A percentile compares a stretch with the other conserved stretches of the same genome.
These are phyloP conservation scores for Myxozyma kluyveri DNA, from an alignment of 805 yeast genomes.

Conservation along the genomic window DNA sequence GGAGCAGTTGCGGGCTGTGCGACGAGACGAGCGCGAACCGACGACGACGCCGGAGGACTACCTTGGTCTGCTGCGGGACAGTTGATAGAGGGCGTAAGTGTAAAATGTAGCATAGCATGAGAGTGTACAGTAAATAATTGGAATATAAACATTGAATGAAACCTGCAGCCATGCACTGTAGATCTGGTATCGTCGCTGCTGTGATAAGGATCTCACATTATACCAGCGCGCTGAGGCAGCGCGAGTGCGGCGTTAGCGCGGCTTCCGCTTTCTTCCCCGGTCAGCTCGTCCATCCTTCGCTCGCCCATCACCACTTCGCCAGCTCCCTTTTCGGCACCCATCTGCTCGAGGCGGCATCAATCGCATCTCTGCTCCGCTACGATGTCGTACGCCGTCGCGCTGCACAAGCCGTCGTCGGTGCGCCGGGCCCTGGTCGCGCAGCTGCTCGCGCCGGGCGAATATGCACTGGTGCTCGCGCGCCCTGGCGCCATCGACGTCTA, in stretches of 20 bases:
- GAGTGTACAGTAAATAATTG: too few species aligned
- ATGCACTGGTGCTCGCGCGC: conserved; percentile 23
- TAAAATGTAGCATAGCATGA: neutral
- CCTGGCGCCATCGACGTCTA: conserved; percentile 24
- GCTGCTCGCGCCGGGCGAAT: conserved; percentile 9
- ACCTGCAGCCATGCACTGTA: neutral
- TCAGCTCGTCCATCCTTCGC: too few species aligned
- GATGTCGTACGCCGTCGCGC: conserved; percentile 29
- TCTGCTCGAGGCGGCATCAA: neutral
- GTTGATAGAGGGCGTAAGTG: too few species aligned
- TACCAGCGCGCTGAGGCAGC: too few species aligned
- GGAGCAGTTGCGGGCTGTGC: conserved; percentile 31
- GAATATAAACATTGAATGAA: neutral
- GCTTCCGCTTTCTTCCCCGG: neutral
- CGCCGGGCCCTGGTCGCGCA: conserved; percentile 28
- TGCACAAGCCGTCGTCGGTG: conserved; percentile 29
- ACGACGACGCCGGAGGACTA: conserved; percentile 30
- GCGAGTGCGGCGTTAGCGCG: too few species aligned
- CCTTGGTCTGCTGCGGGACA: conserved; percentile 17
- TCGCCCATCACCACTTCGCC: neutral
- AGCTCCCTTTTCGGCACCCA: neutral
- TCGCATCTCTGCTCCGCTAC: too few species aligned
- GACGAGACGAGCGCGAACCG: conserved; percentile 26
- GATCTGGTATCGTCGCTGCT: too few species aligned
- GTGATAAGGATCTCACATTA: too few species aligned